Evolutionary conservation across 2,329 filamentous ascomycete species (phyloP).

Genomic region (Chrysosporium keratinophilum): DNA sequence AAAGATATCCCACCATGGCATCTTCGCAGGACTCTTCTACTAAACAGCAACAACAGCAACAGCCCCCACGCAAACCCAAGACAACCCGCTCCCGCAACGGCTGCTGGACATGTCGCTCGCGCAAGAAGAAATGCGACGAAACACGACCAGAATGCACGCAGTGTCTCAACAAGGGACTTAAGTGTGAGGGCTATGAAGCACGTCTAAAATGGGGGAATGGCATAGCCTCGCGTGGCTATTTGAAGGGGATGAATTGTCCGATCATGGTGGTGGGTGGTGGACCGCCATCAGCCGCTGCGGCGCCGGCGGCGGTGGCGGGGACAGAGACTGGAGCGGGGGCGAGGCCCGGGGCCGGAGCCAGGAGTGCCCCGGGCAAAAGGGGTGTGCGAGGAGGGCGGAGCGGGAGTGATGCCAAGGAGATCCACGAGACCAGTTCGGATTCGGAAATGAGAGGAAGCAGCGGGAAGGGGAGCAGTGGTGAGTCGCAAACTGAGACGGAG

Average conservation of each 20-base stretch:
- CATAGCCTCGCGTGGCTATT: conserved; percentile 12
- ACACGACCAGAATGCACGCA: conserved; percentile 14
- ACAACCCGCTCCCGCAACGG: conserved; percentile 15
- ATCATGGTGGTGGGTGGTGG: neutral
- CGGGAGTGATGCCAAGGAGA: neutral
- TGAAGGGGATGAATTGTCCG: conserved; percentile 14
- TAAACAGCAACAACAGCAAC: neutral
- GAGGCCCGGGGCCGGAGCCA: neutral
- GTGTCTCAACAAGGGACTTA: conserved; percentile 12
- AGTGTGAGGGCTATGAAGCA: conserved; percentile 14
- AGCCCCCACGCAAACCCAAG: neutral
- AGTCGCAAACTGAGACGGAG: neutral
- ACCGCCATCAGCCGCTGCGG: neutral
- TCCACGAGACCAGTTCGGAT: neutral
- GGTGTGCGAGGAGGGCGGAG: neutral
- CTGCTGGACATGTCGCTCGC: conserved; percentile 15
- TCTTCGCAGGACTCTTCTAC: neutral
- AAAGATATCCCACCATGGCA: neutral
- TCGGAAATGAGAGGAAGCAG: neutral
- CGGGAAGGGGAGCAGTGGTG: conserved; percentile 1
- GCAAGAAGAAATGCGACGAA: conserved; percentile 16
- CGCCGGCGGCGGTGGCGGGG: neutral
- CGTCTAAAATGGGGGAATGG: conserved; percentile 16
- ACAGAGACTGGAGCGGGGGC: neutral
- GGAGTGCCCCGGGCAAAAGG: neutral